Evolutionary conservation across 2,329 filamentous ascomycete genomes (phyloP), one percentile per base, ranked within the genome.

Genomic region (Penicillium sp.): DNA sequence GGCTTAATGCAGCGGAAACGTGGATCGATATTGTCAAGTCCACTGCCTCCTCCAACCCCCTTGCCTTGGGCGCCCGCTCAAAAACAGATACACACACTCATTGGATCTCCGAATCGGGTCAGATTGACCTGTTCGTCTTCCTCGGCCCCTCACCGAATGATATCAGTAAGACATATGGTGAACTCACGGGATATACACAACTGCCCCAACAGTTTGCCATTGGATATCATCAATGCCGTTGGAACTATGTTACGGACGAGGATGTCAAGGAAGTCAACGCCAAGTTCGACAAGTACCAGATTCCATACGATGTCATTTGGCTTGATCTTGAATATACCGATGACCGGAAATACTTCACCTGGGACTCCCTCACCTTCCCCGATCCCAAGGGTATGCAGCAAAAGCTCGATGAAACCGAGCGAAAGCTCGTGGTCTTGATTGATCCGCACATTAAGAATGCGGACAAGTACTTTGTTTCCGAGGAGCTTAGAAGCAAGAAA

Each of bases 271-370:
- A 97, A 69, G 93, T 99, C 42, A 93, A 97, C 73, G 87, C 90
- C 64, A 96, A 95, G 74, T 96, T 99, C 80, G 93, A 97, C 79
- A 95, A 94, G 78, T 86, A 88, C 77, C 88, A 91, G 72, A 97
- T 99, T 54, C 94, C 94, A 0, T 99, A 97, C 78, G 94, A 99
- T 76, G 90, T 97, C 63, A 99, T 99, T 69, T 99, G 94, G 94
- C 86, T 99, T 19, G 94, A 99, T 69, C 91, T 99, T 65, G 94
- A 99, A 78, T 99, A 97, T 75, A 95, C 93, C 0, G 90, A 99
- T 59, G 92, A 89, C 74, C 93, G 94, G 78, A 95, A 96, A 78
- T 99, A 99, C 80, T 99, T 99, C 73, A 97, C 93, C 0, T 99
- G 92, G 90, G 93, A 99, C 69, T 84, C 87, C 21, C 83, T 96